phyloP scores from a whole-genome alignment of 352 stramenopile genomes.

The Phytophthora ramorum region DNA sequence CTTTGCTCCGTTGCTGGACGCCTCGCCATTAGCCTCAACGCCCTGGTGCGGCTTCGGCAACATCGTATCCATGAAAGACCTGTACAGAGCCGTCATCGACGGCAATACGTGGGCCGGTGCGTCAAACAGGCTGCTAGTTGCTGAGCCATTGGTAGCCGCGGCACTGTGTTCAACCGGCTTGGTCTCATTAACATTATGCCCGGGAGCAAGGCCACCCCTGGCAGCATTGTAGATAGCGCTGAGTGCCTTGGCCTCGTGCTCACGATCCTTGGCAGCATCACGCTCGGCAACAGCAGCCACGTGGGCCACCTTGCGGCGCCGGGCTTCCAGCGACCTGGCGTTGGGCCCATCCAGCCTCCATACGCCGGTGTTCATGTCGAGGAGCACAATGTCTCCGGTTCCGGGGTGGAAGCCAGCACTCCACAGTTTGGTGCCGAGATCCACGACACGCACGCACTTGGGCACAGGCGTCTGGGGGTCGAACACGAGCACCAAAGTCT shows the following conservation, averaged over 20 bases:
- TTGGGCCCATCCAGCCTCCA: constrained; percentile 66
- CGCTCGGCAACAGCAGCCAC: constrained; percentile 22
- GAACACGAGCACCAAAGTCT: constrained; percentile 66
- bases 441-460: constrained; percentile 49
- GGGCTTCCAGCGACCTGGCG: constrained; percentile 44
- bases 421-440: constrained; percentile 50
- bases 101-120: constrained; percentile 83
- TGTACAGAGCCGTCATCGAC: constrained; percentile 84
- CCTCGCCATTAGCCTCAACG: constrained; percentile 19
- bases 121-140: constrained; percentile 67
- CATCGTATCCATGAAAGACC: constrained; percentile 90
- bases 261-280: constrained; percentile 24
- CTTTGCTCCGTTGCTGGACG: constrained; percentile 7
- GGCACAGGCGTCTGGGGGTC: constrained; percentile 57
- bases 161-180: constrained; percentile 29
- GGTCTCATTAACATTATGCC: constrained; percentile 30
- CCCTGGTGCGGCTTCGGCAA: constrained; percentile 64
- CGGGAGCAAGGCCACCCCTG: constrained; percentile 10
- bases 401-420: constrained; percentile 64
- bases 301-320: constrained; percentile 45
- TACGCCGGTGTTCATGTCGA: constrained; percentile 62
- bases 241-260: constrained; percentile 50
- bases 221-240: constrained; percentile 55
- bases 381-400: constrained; percentile 63
- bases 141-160: constrained; percentile 21